Conservation (phyloP, 176 grass and related monocot genomes). For the Oryza longistaminata region DNA sequence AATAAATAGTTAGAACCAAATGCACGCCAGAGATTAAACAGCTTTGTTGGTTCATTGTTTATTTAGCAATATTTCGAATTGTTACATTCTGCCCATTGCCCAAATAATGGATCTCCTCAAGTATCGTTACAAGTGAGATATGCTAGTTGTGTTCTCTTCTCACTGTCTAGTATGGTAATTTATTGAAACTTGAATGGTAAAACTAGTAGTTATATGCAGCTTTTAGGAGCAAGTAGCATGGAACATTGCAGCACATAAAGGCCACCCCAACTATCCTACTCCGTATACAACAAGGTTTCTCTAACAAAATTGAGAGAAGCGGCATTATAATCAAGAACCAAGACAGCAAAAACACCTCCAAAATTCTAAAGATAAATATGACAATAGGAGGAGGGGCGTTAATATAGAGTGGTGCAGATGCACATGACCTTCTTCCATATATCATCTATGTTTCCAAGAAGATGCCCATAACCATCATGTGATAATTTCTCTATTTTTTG, state of each 20-base stretch:
- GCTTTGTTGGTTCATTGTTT: background rate
- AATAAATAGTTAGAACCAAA: slow-evolving; percentile 31
- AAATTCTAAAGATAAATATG: background rate
- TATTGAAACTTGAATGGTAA: slow-evolving; percentile 17
- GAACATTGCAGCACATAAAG: too few relatives aligned
- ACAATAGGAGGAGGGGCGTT: background rate
- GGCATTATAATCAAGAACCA: background rate
- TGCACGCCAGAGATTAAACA: slow-evolving; percentile 31
- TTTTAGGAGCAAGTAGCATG: background rate
- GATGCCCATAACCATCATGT: slow-evolving; percentile 66
- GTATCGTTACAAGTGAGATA: background rate
- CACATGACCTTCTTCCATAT: slow-evolving; percentile 86
- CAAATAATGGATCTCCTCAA: background rate
- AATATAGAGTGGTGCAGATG: slow-evolving; percentile 21
- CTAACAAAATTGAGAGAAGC: too few relatives aligned
- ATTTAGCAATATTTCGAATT: slow-evolving; percentile 7
- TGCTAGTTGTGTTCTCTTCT: background rate
- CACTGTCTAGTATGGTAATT: background rate
- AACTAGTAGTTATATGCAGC: slow-evolving; percentile 7
- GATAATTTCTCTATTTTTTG: slow-evolving; percentile 60
- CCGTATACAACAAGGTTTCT: too few relatives aligned
- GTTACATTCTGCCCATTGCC: background rate
- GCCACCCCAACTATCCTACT: too few relatives aligned
- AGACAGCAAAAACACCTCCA: background rate
- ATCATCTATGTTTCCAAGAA: slow-evolving; percentile 90